Evolutionary conservation across 768 basidiomycete species (phyloP).

Genomic region (Pholiota conissans): DNA sequence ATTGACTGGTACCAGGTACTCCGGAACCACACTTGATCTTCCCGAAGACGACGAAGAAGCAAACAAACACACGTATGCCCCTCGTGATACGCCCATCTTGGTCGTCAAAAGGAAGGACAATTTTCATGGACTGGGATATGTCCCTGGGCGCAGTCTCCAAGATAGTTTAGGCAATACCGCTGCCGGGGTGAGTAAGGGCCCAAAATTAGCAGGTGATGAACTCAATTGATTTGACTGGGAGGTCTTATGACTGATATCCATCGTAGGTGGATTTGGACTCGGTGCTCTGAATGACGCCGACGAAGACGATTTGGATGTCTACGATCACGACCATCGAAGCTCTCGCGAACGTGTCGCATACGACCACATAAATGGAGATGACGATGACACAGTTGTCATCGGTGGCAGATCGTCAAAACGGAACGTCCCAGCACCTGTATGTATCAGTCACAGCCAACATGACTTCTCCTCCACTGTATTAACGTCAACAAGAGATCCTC

Average conservation of each 20-base stretch:
- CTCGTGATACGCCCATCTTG: constrained; percentile 71
- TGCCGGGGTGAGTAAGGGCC: constrained; percentile 37
- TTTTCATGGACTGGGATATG: constrained; percentile 79
- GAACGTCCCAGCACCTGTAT: constrained; percentile 28
- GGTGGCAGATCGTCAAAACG: constrained; percentile 28
- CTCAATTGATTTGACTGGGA: background rate
- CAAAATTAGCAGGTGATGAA: constrained; percentile 53
- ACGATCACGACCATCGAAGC: constrained; percentile 47
- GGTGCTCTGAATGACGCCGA: constrained; percentile 93
- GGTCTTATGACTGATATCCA: background rate
- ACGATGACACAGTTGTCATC: constrained; percentile 55
- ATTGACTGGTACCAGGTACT: constrained; percentile 28
- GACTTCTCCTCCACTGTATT: background rate
- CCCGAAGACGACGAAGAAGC: constrained; percentile 78
- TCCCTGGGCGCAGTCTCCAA: constrained; percentile 59
- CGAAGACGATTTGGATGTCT: constrained; percentile 87
- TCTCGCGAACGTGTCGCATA: constrained; percentile 59
- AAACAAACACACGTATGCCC: constrained; percentile 83
- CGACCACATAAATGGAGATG: constrained; percentile 62
- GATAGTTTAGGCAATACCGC: constrained; percentile 51
- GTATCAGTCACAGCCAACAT: constrained; percentile 17
- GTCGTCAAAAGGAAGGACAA: constrained; percentile 71
- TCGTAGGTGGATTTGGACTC: constrained; percentile 79
- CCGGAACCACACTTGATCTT: constrained; percentile 33
- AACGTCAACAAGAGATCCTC: constrained; percentile 31